Evolutionary conservation across 805 yeast genomes (phyloP), one percentile per base, ranked within the genome.

Genomic region (Saccharomycopsis fodiens): DNA sequence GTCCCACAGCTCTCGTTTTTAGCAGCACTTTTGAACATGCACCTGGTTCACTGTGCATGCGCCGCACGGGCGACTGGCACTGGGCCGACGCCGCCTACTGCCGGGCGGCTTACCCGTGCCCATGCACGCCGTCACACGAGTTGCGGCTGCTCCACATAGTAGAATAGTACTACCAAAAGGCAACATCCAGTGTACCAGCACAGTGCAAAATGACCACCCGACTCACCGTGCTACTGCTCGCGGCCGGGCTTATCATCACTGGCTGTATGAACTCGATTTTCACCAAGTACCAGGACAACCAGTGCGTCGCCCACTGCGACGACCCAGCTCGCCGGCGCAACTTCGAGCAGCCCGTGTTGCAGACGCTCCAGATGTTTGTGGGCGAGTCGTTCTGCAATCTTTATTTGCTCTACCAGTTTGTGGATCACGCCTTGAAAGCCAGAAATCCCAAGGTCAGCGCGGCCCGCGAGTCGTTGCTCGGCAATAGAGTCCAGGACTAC

Each of bases 291-390:
- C 93, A 85, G 58, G 93, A 85, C 57, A 73, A 78, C 56, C 86
- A 81, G 57, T 80, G 86, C 61, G 82, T 84, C 3, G 65, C 58
- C 13, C 59, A 75, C 56, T 81, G 87, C 58, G 61, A 63, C 29
- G 72, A 71, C 15, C 52, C 61, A 2, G 48, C 65, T 1, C 59
- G 62, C n/a, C 76, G 68, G 39, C 60, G 64, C 31, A 60, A 64
- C 47, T 85, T 82, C 56, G 85, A 84, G 53, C 89, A 84, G 62
- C 93, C 94, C 0, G 86, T 81, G 5, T 58, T 85, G 30, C 93
- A 85, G 59, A 79, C 93, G 1, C 63, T 82, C 16, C 91, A 85
- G 61, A 85, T 85, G 93, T 84, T 85, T 56, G 59, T 82, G 3
- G 94, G 89, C 20, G 94, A 85, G 57, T 61, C 75, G 31, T 60